Conservation (phyloP, 73 alveolate species). For the Breviolum minutum region DNA sequence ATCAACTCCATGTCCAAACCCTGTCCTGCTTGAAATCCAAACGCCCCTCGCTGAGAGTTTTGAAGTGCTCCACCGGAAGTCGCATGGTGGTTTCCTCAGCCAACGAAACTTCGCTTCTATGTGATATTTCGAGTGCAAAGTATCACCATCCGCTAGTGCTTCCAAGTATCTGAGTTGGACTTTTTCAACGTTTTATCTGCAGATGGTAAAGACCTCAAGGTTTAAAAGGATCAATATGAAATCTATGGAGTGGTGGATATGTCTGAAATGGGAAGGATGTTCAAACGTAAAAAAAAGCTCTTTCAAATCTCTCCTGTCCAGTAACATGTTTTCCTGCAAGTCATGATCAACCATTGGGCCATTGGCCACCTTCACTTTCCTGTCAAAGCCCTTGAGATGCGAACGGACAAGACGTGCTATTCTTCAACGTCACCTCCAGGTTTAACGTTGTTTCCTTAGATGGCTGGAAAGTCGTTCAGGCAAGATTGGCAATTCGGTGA, state of each 20-base stretch:
- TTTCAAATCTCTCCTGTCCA: too few relatives aligned
- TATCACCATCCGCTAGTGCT: too few relatives aligned
- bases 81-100: constrained; percentile 29
- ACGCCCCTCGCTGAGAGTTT: constrained; percentile 43
- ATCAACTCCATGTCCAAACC: too few relatives aligned
- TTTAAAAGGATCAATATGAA: too few relatives aligned
- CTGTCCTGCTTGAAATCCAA: constrained; percentile 24
- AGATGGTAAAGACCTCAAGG: background rate
- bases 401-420: background rate
- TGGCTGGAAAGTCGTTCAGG: background rate
- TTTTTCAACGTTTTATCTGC: constrained; percentile 31
- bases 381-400: background rate
- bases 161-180: constrained; percentile 15
- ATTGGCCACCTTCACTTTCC: background rate
- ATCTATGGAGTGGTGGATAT: too few relatives aligned
- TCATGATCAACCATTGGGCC: too few relatives aligned
- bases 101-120: background rate
- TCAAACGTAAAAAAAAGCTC: too few relatives aligned
- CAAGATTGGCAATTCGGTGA: too few relatives aligned
- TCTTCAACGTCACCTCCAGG: constrained; percentile 27
- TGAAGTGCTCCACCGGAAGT: constrained; percentile 47
- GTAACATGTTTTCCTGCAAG: too few relatives aligned
- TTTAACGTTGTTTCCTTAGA: background rate
- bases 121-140: background rate
- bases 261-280: too few relatives aligned